Conservation (phyloP, 164 flowering plant species). For the Annona squamosa region DNA sequence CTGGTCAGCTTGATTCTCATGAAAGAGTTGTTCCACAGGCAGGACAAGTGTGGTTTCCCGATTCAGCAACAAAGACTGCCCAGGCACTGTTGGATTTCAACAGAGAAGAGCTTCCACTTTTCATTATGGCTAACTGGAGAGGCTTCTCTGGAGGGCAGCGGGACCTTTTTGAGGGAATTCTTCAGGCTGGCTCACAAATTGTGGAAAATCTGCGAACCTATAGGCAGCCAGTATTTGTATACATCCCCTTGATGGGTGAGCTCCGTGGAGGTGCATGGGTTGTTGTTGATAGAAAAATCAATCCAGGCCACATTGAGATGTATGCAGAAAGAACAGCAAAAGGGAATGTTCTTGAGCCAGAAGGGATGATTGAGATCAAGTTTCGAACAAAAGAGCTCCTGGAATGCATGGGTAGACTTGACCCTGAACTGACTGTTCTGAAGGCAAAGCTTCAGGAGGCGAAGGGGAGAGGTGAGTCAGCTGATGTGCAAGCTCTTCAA, state of each 20-base stretch:
- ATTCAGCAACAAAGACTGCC: slow-evolving; percentile 92
- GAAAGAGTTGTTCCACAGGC: slow-evolving; percentile 98
- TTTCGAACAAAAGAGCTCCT: slow-evolving; percentile 71
- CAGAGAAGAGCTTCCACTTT: slow-evolving; percentile 92
- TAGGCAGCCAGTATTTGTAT: slow-evolving; percentile 89
- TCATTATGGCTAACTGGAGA: slow-evolving; percentile 98
- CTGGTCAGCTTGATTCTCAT: slow-evolving; percentile 97
- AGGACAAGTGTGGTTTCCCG: slow-evolving; percentile 99
- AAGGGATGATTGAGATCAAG: slow-evolving; percentile 96
- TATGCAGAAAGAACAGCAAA: slow-evolving; percentile 89
- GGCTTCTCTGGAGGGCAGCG: slow-evolving; percentile 99
- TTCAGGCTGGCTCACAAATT: slow-evolving; percentile 97
- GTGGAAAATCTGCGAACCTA: slow-evolving; percentile 96
- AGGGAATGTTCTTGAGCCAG: slow-evolving; percentile 99
- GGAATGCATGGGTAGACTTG: slow-evolving; percentile 94
- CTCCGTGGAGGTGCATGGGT: slow-evolving; percentile 99
- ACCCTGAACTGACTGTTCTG: slow-evolving; percentile 52
- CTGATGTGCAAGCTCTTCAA: slow-evolving; percentile 37
- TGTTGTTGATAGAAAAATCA: slow-evolving; percentile 85
- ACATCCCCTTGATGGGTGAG: slow-evolving; percentile 95
- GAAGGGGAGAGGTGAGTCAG: slow-evolving; percentile 18
- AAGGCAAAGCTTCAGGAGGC: slow-evolving; percentile 61
- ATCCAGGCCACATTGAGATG: slow-evolving; percentile 94
- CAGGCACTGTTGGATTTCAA: slow-evolving; percentile 95
- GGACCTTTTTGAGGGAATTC: slow-evolving; percentile 97